phyloP scores from a whole-genome alignment of 139 green algal species.

The Yamagishiella unicocca region DNA sequence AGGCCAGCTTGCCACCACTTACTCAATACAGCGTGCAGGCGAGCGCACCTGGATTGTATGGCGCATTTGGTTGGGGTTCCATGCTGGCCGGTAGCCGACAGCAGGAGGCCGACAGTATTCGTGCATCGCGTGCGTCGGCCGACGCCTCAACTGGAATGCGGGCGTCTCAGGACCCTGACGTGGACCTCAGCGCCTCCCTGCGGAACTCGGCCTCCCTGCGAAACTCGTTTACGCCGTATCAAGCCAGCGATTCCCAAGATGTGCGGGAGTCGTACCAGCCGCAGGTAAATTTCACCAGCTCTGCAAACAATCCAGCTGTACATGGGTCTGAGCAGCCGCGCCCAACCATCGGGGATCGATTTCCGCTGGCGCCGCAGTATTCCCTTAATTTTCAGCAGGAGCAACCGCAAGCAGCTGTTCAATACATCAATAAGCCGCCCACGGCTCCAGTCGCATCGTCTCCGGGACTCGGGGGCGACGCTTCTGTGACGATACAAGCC shows the following conservation, averaged over 20 bases:
- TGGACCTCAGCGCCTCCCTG: neutral
- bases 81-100: neutral
- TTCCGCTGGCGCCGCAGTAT: neutral
- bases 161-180: neutral
- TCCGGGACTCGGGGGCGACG: neutral
- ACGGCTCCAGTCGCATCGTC: neutral
- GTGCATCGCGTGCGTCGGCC: neutral
- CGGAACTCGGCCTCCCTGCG: slow-evolving; percentile 12
- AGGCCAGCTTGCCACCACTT: slow-evolving; percentile 34
- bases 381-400: neutral
- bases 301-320: neutral
- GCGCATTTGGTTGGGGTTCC: slow-evolving; percentile 14
- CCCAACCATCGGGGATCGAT: neutral
- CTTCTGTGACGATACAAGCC: neutral
- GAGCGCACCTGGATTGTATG: slow-evolving; percentile 37
- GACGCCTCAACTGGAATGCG: neutral
- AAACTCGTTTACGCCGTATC: slow-evolving; percentile 15
- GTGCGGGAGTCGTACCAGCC: neutral
- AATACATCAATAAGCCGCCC: neutral
- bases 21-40: slow-evolving; percentile 18
- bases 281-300: neutral
- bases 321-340: neutral
- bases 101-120: neutral
- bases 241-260: neutral
- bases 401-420: neutral